Percentiles rank a stretch among this genome's conserved stretches.
Evolutionary conservation across 148 eudicot species (phyloP).

Genomic region (Nepenthes mirabilis): DNA sequence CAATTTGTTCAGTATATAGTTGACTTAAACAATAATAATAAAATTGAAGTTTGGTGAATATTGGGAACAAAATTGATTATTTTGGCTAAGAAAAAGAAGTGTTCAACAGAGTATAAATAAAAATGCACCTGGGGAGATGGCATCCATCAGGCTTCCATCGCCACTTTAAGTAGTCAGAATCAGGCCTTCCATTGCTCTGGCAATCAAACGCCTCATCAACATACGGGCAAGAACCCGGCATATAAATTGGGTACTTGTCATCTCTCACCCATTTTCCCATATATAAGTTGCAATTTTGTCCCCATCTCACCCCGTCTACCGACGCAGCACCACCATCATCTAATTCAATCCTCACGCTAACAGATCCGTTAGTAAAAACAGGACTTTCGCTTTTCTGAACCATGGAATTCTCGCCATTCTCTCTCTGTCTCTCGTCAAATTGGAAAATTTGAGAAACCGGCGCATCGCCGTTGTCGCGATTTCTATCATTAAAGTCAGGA

Average conservation of each 20-base stretch:
- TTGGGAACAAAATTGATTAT: not conserved
- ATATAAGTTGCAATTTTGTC: slow-evolving; percentile 40
- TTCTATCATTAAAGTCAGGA: slow-evolving; percentile 6
- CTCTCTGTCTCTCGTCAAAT: not conserved
- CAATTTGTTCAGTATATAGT: no score
- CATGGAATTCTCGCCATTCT: not conserved
- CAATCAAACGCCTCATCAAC: slow-evolving; percentile 90
- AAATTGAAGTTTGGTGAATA: not conserved
- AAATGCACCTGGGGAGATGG: slow-evolving; percentile 65
- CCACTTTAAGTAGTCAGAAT: slow-evolving; percentile 68
- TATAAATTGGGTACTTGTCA: slow-evolving; percentile 54
- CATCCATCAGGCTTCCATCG: slow-evolving; percentile 86
- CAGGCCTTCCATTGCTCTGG: slow-evolving; percentile 73
- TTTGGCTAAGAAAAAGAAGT: not conserved
- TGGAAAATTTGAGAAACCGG: not conserved
- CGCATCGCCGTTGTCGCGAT: not conserved
- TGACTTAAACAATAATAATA: no score
- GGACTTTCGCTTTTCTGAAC: no score
- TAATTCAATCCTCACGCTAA: not conserved
- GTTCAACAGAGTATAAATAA: not conserved
- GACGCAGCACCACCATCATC: slow-evolving; percentile 2
- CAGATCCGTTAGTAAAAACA: no score
- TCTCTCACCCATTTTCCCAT: slow-evolving; percentile 78
- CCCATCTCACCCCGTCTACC: slow-evolving; percentile 6
- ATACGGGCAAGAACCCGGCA: slow-evolving; percentile 72